Evolutionary conservation across 495 filamentous ascomycete genomes (phyloP), one percentile per base, ranked within the genome.

Genomic region (Venustampulla echinocandica): DNA sequence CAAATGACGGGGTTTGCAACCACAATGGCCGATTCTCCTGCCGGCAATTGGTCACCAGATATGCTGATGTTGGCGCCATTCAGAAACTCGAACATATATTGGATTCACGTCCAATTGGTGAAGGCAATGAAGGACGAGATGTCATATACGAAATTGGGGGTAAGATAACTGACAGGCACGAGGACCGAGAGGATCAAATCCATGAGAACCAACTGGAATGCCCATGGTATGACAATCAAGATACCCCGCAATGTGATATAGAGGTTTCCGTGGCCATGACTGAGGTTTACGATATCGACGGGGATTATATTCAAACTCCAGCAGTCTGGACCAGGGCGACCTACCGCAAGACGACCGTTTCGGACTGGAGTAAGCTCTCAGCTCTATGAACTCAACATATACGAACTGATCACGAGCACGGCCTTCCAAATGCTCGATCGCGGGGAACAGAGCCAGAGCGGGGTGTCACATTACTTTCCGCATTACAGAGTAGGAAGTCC

Each of bases 1-100:
- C 76, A 79, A 36, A 62, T 64, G 24, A 75, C 68, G 60, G 77
- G 75, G 54, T 80, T 80, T 14, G 73, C 61, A 34, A 79, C 54
- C 19, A 78, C 72, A 46, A 80, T 69, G 39, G 74, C 74, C 20
- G 68, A 72, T 55, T 80, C 75, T 17, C 58, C 61, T 19, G 50
- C 24, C 0, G 67, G 71, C 9, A 77, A 60, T 4, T 45, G 43
- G 46, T 73, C 67, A 0, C 68, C 73, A 18, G 75, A 75, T 28
- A 71, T 51, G 34, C 59, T 69, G 51, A 80, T 74, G 39, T 55
- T 42, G 14, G 69, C 73, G 17, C 64, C 62, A 50, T 79, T 77
- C 53, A 50, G 51, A 18, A 44, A 48, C 49, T 69, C 67, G 56
- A 77, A 78, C 46, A 77, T 68, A 39, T 48, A 21, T 54, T 79